Conservation (phyloP, 768 basidiomycete species). For the Suillus fuscotomentosus region DNA sequence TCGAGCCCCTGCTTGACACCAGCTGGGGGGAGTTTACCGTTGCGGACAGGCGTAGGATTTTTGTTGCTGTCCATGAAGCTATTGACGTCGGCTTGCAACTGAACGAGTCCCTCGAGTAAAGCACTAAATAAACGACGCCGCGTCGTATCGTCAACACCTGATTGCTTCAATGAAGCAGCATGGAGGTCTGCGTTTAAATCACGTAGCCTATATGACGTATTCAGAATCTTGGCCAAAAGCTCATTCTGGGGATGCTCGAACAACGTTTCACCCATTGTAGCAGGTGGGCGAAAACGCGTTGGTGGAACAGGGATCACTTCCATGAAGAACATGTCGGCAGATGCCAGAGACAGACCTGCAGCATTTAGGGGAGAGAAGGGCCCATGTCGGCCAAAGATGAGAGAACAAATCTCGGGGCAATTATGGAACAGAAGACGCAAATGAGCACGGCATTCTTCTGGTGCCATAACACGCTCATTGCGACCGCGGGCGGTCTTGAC, state of each 20-base stretch:
- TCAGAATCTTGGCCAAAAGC: conserved; percentile 76
- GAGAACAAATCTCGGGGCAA: conserved; percentile 76
- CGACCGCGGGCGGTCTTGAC: conserved; percentile 76
- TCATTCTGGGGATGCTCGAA: conserved; percentile 98
- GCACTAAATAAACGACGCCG: conserved; percentile 59
- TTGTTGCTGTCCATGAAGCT: conserved; percentile 97
- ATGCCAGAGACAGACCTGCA: conserved; percentile 65
- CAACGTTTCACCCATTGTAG: conserved; percentile 85
- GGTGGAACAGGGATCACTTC: conserved; percentile 90
- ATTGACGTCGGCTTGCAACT: conserved; percentile 93
- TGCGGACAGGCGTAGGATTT: conserved; percentile 81
- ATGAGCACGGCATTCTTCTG: conserved; percentile 94
- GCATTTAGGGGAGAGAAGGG: conserved; percentile 63
- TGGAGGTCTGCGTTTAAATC: conserved; percentile 71
- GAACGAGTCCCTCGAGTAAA: conserved; percentile 80
- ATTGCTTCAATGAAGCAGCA: conserved; percentile 57
- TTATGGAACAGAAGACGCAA: conserved; percentile 85
- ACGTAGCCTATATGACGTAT: conserved; percentile 75
- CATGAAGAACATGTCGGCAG: conserved; percentile 97
- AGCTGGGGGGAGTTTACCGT: conserved; percentile 86
- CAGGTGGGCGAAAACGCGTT: conserved; percentile 93
- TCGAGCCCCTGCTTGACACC: conserved; percentile 97
- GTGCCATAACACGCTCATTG: conserved; percentile 86
- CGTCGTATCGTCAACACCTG: conserved; percentile 47
- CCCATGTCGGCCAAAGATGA: conserved; percentile 93